Evolutionary conservation across 2,329 filamentous ascomycete species (phyloP).

Genomic region (Graphium sp.): DNA sequence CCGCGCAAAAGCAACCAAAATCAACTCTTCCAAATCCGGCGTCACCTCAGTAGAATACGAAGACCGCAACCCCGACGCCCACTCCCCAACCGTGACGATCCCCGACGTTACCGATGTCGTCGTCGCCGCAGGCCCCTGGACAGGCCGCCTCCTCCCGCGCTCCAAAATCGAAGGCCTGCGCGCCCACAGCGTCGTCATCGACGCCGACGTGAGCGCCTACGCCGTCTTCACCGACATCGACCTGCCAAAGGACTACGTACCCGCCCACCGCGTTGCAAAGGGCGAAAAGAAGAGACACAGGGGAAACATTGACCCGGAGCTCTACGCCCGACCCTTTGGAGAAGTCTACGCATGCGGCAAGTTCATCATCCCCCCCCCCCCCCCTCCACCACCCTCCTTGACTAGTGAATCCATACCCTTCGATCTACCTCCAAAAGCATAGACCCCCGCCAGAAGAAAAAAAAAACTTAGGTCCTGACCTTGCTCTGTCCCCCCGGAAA

Average conservation of each 20-base stretch:
- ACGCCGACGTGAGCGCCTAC: conserved; percentile 51
- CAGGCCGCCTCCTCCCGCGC: conserved; percentile 36
- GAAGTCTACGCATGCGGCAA: conserved; percentile 85
- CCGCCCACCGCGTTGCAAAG: conserved; percentile 25
- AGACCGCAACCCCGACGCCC: conserved; percentile 24
- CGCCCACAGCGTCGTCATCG: conserved; percentile 49
- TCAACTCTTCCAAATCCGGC: conserved; percentile 34
- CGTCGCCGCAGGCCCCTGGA: conserved; percentile 46
- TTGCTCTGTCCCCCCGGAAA: not conserved
- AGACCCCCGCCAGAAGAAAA: too few species aligned
- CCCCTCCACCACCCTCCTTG: not conserved
- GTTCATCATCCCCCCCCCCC: conserved; percentile 7
- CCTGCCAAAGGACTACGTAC: conserved; percentile 48
- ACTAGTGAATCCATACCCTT: too few species aligned
- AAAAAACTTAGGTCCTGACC: too few species aligned
- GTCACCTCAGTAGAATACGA: conserved; percentile 46
- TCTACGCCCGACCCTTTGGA: conserved; percentile 76
- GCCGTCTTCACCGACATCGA: conserved; percentile 77
- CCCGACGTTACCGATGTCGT: conserved; percentile 33
- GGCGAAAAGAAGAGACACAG: conserved; percentile 36
- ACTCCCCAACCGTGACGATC: too few species aligned
- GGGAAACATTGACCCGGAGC: conserved; percentile 66
- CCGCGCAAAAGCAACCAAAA: conserved; percentile 48
- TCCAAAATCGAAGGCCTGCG: conserved; percentile 40
- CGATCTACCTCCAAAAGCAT: too few species aligned